Evolutionary conservation across 2,329 filamentous ascomycete species (phyloP), one percentile per base, ranked within the genome.

Genomic region (Zymoseptoria tritici): DNA sequence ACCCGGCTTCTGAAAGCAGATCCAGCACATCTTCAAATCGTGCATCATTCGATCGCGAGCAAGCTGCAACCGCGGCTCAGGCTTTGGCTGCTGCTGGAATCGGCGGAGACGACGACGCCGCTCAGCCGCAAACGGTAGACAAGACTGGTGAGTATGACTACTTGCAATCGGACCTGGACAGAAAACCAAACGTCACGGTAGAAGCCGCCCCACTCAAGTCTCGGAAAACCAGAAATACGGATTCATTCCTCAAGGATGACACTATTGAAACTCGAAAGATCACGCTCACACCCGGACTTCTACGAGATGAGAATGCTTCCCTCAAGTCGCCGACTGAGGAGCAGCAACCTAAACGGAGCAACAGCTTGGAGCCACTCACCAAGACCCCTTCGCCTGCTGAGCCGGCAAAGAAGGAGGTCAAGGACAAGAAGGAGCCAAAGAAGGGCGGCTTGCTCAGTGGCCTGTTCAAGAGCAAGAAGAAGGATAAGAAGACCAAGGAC

Each of bases 161-260:
- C 53, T 58, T 57, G 55, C 56, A 56, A 55, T 55, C 61, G 55
- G 61, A 65, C 62, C 49, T 49, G 51, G 54, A 50, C 64, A 64
- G 59, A 56, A 58, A 60, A 61, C 65, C 57, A 59, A 64, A 56
- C n/a, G 60, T 63, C 49, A 60, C 58, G 55, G 59, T 63, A 66
- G 72, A 74, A 67, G 72, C 72, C 55, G 72, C 72, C 54, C 72
- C 72, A 24, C 69, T 74, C 71, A 84, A 87, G 71, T 91, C 90
- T 42, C 85, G 88, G 64, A 95, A 96, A 67, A 91, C 91, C 50
- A 85, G 93, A 64, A 95, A 95, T 72, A 93, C 91, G 4, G 93
- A 97, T 75, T 96, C 93, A 0, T 97, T 97, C 80, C 97, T 97
- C 80, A 96, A 91, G 74, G 94, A 97, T 70, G 93, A 99, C 70